Evolutionary conservation across 306 rosid genomes (phyloP), one percentile per base, ranked within the genome.

Genomic region (Trifolium fragiferum): DNA sequence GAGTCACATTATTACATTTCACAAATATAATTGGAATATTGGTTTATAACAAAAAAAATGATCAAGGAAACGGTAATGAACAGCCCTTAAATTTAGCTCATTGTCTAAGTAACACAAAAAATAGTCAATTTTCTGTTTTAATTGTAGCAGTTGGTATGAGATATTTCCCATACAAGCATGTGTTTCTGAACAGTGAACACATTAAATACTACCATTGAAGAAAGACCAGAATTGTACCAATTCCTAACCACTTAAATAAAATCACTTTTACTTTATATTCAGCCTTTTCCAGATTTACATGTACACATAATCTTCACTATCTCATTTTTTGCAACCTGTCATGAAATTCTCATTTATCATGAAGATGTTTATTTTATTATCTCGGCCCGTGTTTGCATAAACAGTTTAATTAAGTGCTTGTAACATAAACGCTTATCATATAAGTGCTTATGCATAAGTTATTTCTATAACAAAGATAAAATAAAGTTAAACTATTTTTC

Each of bases 1-100:
- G 50, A 68, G 2, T 43, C 49, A 30, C 54, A 55, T 23, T 62
- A 55, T 80, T 23, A 51, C 23, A 68, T 60, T 47, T 70, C 41
- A 27, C 33, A 59, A 67, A 66, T 23, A 41, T 18, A 66, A 40
- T 11, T 35, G 55, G 21, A 49, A 27, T 35, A 53, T 53, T 21
- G 53, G 54, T 35, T 60, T 35, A 18, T 7, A 18, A 11, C 46
- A 20, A 15, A 47, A 47, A 47, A 27, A 50, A 40, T 27, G 51
- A 14, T 61, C 20, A 44, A 0, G n/a, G 50, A 4, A 44, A 44
- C 14, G 50, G 7, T 44, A 44, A 44, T 44, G 16, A 13, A 7
- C 2, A 37, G 40, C 10, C 40, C 40, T 37, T 37, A 7, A 37
- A 37, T 37, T 2, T 37, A 37, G 40, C 40, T 37, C 7, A 37